Base-by-base conservation (phyloP, 768 basidiomycete species). In the Crepidotus variabilis region DNA sequence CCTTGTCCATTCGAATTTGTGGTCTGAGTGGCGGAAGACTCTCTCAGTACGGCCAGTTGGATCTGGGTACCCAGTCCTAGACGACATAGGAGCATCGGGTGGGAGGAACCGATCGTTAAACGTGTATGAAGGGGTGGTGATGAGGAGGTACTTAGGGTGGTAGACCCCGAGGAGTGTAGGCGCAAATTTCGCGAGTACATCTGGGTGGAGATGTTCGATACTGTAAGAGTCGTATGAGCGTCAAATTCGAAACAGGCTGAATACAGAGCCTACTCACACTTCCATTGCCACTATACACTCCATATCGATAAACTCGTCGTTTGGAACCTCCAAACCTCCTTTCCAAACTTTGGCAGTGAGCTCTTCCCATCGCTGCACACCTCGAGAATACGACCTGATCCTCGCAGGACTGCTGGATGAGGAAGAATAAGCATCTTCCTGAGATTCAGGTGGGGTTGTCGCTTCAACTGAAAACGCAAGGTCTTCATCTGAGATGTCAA, bases 1-100 rank as follows among this genome's bases (percentile, higher is more conserved):
- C 0, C 71, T 66, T 0, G 91, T 94, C 88, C 90, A 95, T 68
- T 96, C 93, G 59, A 94, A 92, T 62, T 93, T 88, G 69, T 96
- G 93, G 61, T 94, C 93, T 21, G 70, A 57, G 65, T 95, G 91
- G 20, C 93, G 78, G 73, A 94, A 94, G 24, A 88, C 69, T 1
- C 92, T 82, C 48, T 79, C 65, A 0, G 91, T 94, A 16, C 88
- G 81, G 13, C 78, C 74, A 0, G 92, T 94, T 2, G 94, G 92
- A 69, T 95, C 93, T 0, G 69, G 75, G 65, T 69, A 84, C 0
- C 88, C 92, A 21, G 70, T 64, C 13, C 79, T 78, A 6, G 75
- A 74, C 4, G 75, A 70, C 35, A 75, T 67, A 4, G 71, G 71
- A 0, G 71, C 67, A 35, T 71, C 75, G 0, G 87, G 88, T 1